A percentile compares a stretch with the other conserved stretches of the same genome.
phyloP scores from a whole-genome alignment of 441 rosid species.

The Geranium incanum region DNA sequence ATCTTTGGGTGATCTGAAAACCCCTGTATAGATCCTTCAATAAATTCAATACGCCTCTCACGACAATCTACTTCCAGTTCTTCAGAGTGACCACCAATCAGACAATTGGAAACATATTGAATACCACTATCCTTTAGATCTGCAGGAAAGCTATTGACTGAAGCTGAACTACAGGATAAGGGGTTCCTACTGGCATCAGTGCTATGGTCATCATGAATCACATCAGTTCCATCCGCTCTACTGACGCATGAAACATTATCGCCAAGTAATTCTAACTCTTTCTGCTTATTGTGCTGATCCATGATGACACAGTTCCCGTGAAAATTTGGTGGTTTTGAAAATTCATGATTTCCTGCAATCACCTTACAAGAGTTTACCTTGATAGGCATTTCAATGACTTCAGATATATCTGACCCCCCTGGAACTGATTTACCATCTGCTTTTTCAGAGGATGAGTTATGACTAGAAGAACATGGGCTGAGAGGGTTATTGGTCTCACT shows the following conservation, averaged over 20 bases:
- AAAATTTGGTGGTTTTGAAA: slow-evolving; percentile 8
- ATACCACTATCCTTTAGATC: slow-evolving; percentile 15
- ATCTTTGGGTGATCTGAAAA: slow-evolving; percentile 21
- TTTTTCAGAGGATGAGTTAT: slow-evolving; percentile 23
- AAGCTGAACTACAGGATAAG: slow-evolving; percentile 19
- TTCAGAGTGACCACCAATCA: slow-evolving; percentile 17
- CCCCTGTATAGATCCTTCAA: slow-evolving; percentile 16
- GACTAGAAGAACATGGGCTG: slow-evolving; percentile 24
- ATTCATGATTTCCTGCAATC: neutral
- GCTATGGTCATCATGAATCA: slow-evolving; percentile 14
- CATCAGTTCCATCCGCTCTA: slow-evolving; percentile 14
- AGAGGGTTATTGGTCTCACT: slow-evolving; percentile 24
- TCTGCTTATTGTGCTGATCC: slow-evolving; percentile 15
- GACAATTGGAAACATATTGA: slow-evolving; percentile 14
- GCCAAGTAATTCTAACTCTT: slow-evolving; percentile 19
- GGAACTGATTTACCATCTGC: slow-evolving; percentile 22
- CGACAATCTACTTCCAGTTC: slow-evolving; percentile 11
- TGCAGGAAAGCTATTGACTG: slow-evolving; percentile 18
- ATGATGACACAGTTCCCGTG: slow-evolving; percentile 3
- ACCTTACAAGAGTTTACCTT: neutral
- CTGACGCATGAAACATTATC: slow-evolving; percentile 29
- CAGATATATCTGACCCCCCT: slow-evolving; percentile 15
- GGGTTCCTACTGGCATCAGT: slow-evolving; percentile 18
- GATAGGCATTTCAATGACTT: slow-evolving; percentile 11
- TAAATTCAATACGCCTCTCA: slow-evolving; percentile 13